phyloP scores from a whole-genome alignment of 768 basidiomycete genomes.

The Hygrophorus russula region DNA sequence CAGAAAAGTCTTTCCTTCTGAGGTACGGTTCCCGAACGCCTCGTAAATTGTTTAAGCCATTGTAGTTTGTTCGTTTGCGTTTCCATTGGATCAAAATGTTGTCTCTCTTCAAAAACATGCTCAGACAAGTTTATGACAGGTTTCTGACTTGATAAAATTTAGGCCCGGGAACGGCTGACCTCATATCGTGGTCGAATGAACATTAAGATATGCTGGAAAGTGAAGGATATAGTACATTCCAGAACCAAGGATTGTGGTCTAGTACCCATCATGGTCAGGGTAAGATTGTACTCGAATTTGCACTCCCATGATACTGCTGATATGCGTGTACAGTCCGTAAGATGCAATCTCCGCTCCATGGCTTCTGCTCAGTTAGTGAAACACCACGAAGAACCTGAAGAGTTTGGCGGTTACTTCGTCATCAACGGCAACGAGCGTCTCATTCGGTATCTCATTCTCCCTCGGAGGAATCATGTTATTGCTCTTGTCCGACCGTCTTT shows the following conservation, averaged over 20 bases:
- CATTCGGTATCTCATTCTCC: conserved; percentile 94
- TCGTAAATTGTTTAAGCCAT: no score
- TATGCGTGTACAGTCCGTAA: conserved; percentile 48
- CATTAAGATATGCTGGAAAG: conserved; percentile 73
- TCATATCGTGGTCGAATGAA: conserved; percentile 90
- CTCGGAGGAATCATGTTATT: conserved; percentile 91
- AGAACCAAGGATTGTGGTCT: conserved; percentile 82
- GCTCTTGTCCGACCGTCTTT: conserved; percentile 89
- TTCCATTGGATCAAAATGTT: not conserved
- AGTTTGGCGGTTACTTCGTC: conserved; percentile 98
- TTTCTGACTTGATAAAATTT: not conserved
- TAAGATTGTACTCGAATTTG: conserved; percentile 27
- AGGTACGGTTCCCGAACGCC: conserved; percentile 36
- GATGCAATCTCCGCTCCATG: conserved; percentile 85
- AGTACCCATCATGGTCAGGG: conserved; percentile 94
- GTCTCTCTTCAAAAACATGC: not conserved
- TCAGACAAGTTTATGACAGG: not conserved
- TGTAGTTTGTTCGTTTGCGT: no score
- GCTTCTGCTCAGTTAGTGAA: conserved; percentile 79
- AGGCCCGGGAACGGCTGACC: conserved; percentile 89
- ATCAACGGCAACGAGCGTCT: conserved; percentile 99
- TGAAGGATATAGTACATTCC: conserved; percentile 52
- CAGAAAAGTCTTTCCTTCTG: conserved; percentile 75
- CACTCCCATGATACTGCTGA: not conserved
- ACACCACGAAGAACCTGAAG: conserved; percentile 93